Base-by-base conservation (phyloP, 305 asterid genomes). In the Plantago coronopus region DNA sequence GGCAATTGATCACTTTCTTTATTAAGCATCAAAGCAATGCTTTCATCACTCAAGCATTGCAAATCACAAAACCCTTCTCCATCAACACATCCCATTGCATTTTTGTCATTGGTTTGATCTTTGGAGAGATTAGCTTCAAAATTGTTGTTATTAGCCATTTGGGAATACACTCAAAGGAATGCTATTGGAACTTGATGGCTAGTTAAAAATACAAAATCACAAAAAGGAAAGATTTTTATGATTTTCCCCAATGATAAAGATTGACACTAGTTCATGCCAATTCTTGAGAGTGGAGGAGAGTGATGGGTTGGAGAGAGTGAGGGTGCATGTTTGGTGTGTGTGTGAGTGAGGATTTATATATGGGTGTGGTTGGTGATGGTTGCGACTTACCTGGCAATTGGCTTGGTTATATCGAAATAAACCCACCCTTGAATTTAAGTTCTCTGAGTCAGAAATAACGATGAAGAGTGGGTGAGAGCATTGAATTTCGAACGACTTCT, bases 1-100 rank as follows among this genome's bases (percentile, higher is more conserved):
- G 94, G 95, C 78, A 81, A 48, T 65, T 80, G 79, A 2, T 60
- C 64, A 13, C 31, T 78, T 51, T 85, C 96, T 53, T 69, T 80
- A 67, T 72, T 77, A 48, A 83, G 18, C 96, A 85, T 85, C 78
- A 76, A 71, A 40, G 54, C 53, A 64, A 87, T 59, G 63, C 68
- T 72, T 48, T 85, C 95, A 0, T 77, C 83, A 47, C 75, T 74
- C 37, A 66, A 63, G 54, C 70, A 60, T 3, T 89, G 83, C 50
- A 77, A 64, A 57, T 48, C 63, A 71, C 73, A 54, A 74, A 69
- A 57, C 23, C 80, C 70, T 58, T 76, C 70, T 58, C 74, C 65
- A 59, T 72, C 78, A 25, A 79, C 76, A 76, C 19, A 55, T 11
- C 58, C 78, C 40, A 34, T 34, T 34, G 7, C 40, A 74, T 61